These are phyloP conservation scores for Phaseolus lunatus DNA, from an alignment of 306 rosid genomes.

Conservation along the genomic window DNA sequence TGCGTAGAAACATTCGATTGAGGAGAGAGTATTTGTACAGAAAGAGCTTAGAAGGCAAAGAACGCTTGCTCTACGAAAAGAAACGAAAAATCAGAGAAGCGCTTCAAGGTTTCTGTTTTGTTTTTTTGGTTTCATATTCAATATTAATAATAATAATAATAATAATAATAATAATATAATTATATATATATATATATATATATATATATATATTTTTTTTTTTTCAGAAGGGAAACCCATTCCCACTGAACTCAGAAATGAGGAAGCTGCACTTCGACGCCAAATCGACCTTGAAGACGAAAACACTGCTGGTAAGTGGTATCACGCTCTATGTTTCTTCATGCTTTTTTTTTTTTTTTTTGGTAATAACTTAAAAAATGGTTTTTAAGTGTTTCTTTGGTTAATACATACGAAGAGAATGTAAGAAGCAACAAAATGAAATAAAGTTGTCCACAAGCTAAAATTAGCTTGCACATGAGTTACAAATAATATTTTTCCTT, in stretches of 20 bases:
- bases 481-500: no score
- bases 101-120: constrained; percentile 42
- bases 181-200: no score
- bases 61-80: constrained; percentile 80
- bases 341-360: neutral
- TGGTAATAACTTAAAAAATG: neutral
- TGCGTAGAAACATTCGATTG: constrained; percentile 70
- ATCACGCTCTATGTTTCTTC: neutral
- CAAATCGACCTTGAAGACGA: constrained; percentile 89
- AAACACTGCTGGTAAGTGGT: constrained; percentile 64
- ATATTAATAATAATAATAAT: neutral
- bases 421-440: no score
- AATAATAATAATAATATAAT: no score
- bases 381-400: no score
- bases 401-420: no score
- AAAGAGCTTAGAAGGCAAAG: constrained; percentile 84
- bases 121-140: no score
- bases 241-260: constrained; percentile 92
- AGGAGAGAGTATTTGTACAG: constrained; percentile 82
- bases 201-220: no score
- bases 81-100: constrained; percentile 87
- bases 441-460: no score
- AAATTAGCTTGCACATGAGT: no score
- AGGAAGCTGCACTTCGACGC: constrained; percentile 84
- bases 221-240: constrained; percentile 84